A percentile compares a stretch with the other conserved stretches of the same genome.
These are phyloP conservation scores for Aspergillus kassunensis DNA, from an alignment of 495 filamentous ascomycete genomes.

Conservation along the genomic window DNA sequence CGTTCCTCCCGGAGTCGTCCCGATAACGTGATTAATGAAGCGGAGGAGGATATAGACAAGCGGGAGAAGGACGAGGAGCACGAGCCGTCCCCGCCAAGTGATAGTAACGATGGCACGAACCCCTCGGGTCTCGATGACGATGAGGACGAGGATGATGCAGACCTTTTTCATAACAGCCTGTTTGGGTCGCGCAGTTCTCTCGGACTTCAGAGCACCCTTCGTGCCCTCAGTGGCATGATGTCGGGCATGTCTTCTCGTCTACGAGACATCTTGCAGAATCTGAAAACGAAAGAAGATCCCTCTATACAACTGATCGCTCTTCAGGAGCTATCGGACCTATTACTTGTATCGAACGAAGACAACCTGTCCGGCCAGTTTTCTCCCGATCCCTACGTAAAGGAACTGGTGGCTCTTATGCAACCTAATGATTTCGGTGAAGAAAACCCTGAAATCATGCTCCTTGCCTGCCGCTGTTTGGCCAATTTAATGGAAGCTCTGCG, in stretches of 20 bases:
- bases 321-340: conserved; percentile 87
- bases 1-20: conserved; percentile 49
- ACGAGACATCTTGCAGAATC: conserved; percentile 76
- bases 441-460: conserved; percentile 95
- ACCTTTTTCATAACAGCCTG: conserved; percentile 70
- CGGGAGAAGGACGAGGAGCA: conserved; percentile 33
- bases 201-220: conserved; percentile 74
- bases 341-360: conserved; percentile 93
- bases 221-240: conserved; percentile 87
- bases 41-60: conserved; percentile 38
- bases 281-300: conserved; percentile 82
- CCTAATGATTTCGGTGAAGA: conserved; percentile 82
- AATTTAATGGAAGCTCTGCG: conserved; percentile 98
- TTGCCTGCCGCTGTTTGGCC: conserved; percentile 93
- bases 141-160: conserved; percentile 71
- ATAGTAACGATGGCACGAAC: conserved; percentile 55
- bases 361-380: conserved; percentile 94
- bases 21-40: conserved; percentile 50
- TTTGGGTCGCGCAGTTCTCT: conserved; percentile 64
- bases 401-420: conserved; percentile 89
- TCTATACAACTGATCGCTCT: conserved; percentile 88
- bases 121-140: conserved; percentile 56
- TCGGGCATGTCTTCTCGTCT: conserved; percentile 75
- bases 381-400: conserved; percentile 91
- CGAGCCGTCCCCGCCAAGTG: conserved; percentile 49